Base-by-base conservation (phyloP, 2,329 filamentous ascomycete genomes). In the Venturia nashicola region DNA sequence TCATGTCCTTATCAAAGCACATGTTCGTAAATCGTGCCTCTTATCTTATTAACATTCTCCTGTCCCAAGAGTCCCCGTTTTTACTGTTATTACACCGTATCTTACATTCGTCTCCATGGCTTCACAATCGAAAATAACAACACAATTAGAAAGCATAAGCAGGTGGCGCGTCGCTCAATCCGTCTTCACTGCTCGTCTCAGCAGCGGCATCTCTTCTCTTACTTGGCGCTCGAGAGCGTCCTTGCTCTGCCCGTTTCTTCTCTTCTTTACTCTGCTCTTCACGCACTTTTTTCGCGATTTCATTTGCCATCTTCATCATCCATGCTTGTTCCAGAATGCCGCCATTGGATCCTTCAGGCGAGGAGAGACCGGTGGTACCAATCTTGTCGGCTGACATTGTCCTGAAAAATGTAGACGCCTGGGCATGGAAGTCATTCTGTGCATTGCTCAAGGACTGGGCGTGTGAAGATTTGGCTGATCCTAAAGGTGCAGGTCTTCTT, bases 221-320 rank as follows among this genome's bases (percentile, higher is more conserved):
- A 27, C 36, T 44, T 39, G 32, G 32, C 5, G 32, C 32, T 57
- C 14, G 27, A n/a, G 20, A 34, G 23, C 43, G 32, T n/a, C 32
- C 40, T 27, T 23, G 20, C 20, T 51, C 44, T 1, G 40, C 60
- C 43, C 42, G 12, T 34, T 39, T 62, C 43, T 16, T 51, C 48
- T 55, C 48, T n/a, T 44, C 68, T 48, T 71, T 70, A 7, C 73
- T 76, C 76, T 96, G 94, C 76, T 96, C 90, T 69, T 96, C 90
- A 68, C 93, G 90, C 68, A 96, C 91, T 64, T 90, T 88, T 61
- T 86, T 81, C 43, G 91, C 91, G 70, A 97, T 93, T 75, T 97
- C 94, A 67, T 87, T 87, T 5, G 93, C 92, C 84, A 99, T 94
- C 78, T 96, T 94, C 78, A 88, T 86, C 76, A 94, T 88, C 89